These are phyloP conservation scores for Andrographis paniculata DNA, from an alignment of 305 asterid genomes.

Conservation along the genomic window DNA sequence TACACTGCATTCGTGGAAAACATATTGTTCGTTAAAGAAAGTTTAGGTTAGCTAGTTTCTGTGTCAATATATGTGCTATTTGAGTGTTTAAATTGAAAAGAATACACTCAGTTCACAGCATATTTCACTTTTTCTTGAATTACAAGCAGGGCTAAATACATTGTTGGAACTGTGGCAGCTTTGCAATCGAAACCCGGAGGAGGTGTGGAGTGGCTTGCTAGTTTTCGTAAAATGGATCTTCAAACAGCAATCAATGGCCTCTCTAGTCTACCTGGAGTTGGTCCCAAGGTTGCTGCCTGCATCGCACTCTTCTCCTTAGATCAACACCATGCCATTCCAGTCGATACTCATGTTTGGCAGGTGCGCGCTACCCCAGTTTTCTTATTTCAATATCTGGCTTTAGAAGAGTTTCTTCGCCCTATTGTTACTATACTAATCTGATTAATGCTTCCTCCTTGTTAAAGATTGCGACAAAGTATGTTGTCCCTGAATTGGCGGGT, in stretches of 20 bases:
- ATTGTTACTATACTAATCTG: constrained; percentile 1
- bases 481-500: constrained; percentile 88
- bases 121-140: constrained; percentile 8
- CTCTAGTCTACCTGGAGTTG: constrained; percentile 80
- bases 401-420: neutral
- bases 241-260: constrained; percentile 60
- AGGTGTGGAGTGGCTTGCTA: constrained; percentile 78
- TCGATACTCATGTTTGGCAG: constrained; percentile 98
- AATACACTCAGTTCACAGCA: constrained; percentile 5
- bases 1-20: no score
- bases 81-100: no score
- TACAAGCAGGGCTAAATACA: constrained; percentile 77
- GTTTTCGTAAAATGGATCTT: constrained; percentile 69
- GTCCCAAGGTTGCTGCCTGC: constrained; percentile 99
- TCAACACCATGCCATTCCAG: constrained; percentile 95
- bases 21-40: no score
- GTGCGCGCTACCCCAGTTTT: constrained; percentile 27
- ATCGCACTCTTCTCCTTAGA: constrained; percentile 88
- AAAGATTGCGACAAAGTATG: constrained; percentile 81
- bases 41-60: no score
- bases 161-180: constrained; percentile 66
- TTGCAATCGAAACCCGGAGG: constrained; percentile 78
- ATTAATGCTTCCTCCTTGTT: constrained; percentile 17
- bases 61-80: no score
- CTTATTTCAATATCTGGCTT: neutral